Conservation (phyloP, 805 yeast genomes). For the Kodamaea leandrae region DNA sequence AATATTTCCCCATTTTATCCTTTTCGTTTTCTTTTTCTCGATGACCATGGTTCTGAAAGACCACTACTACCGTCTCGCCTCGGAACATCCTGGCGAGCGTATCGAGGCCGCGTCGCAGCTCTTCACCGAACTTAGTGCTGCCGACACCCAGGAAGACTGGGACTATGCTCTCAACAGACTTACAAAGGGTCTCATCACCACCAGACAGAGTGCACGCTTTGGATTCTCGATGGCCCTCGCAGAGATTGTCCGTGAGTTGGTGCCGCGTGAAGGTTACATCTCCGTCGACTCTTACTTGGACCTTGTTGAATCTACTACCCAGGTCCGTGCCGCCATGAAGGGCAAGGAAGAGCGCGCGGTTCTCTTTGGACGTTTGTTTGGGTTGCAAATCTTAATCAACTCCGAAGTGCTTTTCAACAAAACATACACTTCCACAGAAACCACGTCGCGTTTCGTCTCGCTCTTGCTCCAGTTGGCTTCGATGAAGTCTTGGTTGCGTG, state of each 20-base stretch:
- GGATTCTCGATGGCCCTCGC: conserved; percentile 88
- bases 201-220: conserved; percentile 77
- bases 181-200: conserved; percentile 75
- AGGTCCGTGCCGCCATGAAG: conserved; percentile 43
- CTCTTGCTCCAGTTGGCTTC: conserved; percentile 56
- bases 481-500: conserved; percentile 81
- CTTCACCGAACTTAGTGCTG: conserved; percentile 54
- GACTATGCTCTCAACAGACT: conserved; percentile 76
- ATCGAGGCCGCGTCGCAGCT: conserved; percentile 66
- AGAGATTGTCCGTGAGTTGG: conserved; percentile 50
- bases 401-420: conserved; percentile 30
- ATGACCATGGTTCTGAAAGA: conserved; percentile 55
- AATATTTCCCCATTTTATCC: conserved; percentile 4
- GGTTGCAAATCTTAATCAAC: conserved; percentile 69
- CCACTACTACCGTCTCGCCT: conserved; percentile 71
- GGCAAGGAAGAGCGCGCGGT: conserved; percentile 83
- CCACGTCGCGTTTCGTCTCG: conserved; percentile 43
- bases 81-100: conserved; percentile 72
- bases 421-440: conserved; percentile 14
- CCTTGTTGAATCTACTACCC: conserved; percentile 39
- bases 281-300: conserved; percentile 34
- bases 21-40: not conserved
- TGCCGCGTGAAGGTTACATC: conserved; percentile 27
- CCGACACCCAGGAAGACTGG: conserved; percentile 59
- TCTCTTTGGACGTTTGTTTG: conserved; percentile 81